Evolutionary conservation across 208 protist species (phyloP).

Genomic region (Leishmania guyanensis): DNA sequence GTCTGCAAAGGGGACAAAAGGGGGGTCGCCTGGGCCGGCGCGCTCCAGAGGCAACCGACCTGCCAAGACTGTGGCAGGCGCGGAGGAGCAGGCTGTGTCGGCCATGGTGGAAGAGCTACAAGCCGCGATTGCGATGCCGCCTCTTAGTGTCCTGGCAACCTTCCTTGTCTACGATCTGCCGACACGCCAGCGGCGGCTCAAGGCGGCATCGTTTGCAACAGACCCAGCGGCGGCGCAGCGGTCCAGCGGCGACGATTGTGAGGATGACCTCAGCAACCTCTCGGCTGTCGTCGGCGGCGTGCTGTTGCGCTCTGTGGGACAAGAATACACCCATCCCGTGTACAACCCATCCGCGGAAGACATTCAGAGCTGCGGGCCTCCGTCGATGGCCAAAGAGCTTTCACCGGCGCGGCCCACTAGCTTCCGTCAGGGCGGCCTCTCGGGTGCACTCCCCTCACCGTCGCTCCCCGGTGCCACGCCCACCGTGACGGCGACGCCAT

Average conservation of each 20-base stretch:
- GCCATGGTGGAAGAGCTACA: slow-evolving; percentile 21
- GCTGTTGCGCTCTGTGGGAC: not conserved
- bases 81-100: slow-evolving; percentile 18
- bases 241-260: not conserved
- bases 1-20: slow-evolving; percentile 17
- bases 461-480: not conserved
- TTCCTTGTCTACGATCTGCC: slow-evolving; percentile 75
- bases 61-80: slow-evolving; percentile 12
- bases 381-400: slow-evolving; percentile 1
- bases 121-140: slow-evolving; percentile 49
- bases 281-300: not conserved
- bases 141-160: slow-evolving; percentile 61
- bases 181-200: slow-evolving; percentile 57
- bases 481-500: not conserved
- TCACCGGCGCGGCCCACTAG: not conserved
- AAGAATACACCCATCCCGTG: slow-evolving; percentile 19
- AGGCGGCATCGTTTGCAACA: slow-evolving; percentile 28
- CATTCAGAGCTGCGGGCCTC: slow-evolving; percentile 2
- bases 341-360: slow-evolving; percentile 19
- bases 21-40: not conserved
- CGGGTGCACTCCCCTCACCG: not conserved
- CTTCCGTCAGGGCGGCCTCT: slow-evolving; percentile 4
- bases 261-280: slow-evolving; percentile 12
- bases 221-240: slow-evolving; percentile 2
- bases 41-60: slow-evolving; percentile 18